These are phyloP conservation scores for Vanilla planifolia DNA, from an alignment of 106 monocot genomes.

Conservation along the genomic window DNA sequence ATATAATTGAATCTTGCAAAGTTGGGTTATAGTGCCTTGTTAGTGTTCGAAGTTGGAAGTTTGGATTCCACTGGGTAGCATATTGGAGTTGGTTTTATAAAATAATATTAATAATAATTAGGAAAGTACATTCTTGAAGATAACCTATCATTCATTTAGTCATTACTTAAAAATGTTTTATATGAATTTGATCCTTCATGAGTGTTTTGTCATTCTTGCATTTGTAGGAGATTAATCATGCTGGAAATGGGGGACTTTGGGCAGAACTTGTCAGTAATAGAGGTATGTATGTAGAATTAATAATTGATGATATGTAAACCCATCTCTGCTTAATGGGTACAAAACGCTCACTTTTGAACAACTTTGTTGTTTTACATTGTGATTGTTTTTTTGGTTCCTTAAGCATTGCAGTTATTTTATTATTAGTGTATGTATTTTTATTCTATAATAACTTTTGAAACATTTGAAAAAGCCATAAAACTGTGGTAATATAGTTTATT, in stretches of 20 bases:
- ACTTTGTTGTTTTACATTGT: not conserved
- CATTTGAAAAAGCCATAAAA: not conserved
- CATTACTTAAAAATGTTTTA: not conserved
- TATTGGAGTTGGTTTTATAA: not conserved
- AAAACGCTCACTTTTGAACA: no score
- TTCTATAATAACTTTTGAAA: not conserved
- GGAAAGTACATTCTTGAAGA: not conserved
- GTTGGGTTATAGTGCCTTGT: not conserved
- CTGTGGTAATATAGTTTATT: not conserved
- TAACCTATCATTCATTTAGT: not conserved
- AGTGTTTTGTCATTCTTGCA: not conserved
- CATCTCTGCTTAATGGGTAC: no score
- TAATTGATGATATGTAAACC: conserved; percentile 1
- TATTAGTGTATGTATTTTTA: not conserved
- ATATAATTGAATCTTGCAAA: no score
- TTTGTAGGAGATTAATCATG: conserved; percentile 75
- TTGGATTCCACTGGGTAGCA: not conserved
- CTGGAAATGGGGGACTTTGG: conserved; percentile 77
- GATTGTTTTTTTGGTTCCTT: not conserved
- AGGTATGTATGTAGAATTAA: conserved; percentile 21
- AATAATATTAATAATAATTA: not conserved
- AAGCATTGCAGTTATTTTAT: not conserved
- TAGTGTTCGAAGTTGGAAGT: not conserved
- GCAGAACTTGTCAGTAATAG: conserved; percentile 79
- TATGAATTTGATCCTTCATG: not conserved